Conservation (phyloP, 2,329 filamentous ascomycete genomes). For the Leptographium procerum region DNA sequence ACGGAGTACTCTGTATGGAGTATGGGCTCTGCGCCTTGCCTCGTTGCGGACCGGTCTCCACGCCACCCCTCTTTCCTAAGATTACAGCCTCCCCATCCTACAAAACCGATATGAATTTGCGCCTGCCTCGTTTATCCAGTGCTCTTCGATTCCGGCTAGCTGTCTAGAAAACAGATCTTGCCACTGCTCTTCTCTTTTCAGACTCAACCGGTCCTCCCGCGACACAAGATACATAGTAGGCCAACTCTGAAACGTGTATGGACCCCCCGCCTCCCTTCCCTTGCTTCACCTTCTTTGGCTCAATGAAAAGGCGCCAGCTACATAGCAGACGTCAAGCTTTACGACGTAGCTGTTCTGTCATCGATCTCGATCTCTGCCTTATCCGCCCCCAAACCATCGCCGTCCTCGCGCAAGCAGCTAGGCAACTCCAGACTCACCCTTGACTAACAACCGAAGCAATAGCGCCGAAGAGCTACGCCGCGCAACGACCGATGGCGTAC, state of each 20-base stretch:
- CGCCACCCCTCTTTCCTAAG: constrained; percentile 1
- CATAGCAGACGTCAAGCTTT: too few relatives aligned
- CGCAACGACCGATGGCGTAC: constrained; percentile 64
- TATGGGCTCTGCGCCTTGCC: neutral
- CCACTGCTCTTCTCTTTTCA: neutral
- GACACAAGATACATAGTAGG: neutral
- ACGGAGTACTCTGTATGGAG: too few relatives aligned
- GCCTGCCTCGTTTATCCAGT: neutral
- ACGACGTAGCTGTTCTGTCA: too few relatives aligned
- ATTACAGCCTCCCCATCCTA: neutral
- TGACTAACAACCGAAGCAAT: neutral
- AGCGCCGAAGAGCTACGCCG: neutral
- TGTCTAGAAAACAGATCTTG: neutral
- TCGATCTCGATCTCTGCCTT: too few relatives aligned
- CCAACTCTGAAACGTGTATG: constrained; percentile 2
- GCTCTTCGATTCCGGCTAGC: neutral
- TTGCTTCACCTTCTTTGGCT: neutral
- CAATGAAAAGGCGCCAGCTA: too few relatives aligned
- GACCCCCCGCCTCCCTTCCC: neutral
- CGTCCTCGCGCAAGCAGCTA: neutral
- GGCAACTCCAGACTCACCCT: neutral
- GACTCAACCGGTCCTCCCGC: neutral
- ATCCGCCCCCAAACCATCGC: neutral
- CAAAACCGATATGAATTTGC: neutral
- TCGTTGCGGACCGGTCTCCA: neutral